Percentiles rank a stretch among this genome's conserved stretches.
Evolutionary conservation across 2,329 filamentous ascomycete species (phyloP).

Genomic region (Paracoccidioides lutzii): DNA sequence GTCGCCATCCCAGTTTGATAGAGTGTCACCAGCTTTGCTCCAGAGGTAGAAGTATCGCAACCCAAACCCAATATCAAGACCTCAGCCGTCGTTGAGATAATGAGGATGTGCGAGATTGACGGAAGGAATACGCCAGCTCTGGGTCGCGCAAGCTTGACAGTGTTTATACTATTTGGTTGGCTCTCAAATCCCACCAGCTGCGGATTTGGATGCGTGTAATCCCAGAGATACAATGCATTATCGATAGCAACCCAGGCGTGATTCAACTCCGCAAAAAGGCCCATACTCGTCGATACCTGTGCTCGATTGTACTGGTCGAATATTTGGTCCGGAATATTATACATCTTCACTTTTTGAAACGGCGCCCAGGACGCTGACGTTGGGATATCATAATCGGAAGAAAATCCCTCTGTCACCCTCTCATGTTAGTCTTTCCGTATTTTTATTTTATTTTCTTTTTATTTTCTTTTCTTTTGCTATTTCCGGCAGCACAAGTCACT

Average conservation of each 20-base stretch:
- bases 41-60: slow-evolving; percentile 48
- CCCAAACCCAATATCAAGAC: slow-evolving; percentile 79
- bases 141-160: slow-evolving; percentile 77
- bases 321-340: slow-evolving; percentile 81
- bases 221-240: slow-evolving; percentile 93
- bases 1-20: slow-evolving; percentile 84
- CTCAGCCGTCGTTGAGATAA: slow-evolving; percentile 74
- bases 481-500: too few species aligned
- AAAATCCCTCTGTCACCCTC: slow-evolving; percentile 57
- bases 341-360: slow-evolving; percentile 75
- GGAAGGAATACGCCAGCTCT: slow-evolving; percentile 77
- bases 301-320: slow-evolving; percentile 86
- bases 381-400: slow-evolving; percentile 79
- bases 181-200: slow-evolving; percentile 89
- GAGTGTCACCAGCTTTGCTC: slow-evolving; percentile 59
- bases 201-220: slow-evolving; percentile 86
- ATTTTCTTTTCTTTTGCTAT: too few species aligned
- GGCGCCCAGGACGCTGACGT: slow-evolving; percentile 61
- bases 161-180: slow-evolving; percentile 72
- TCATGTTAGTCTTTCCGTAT: not conserved
- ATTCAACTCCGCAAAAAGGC: slow-evolving; percentile 84
- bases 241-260: slow-evolving; percentile 95
- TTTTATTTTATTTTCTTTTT: too few species aligned
- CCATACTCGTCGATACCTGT: slow-evolving; percentile 84
- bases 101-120: slow-evolving; percentile 74